phyloP scores from a whole-genome alignment of 495 filamentous ascomycete species.

The Xylaria venustula region DNA sequence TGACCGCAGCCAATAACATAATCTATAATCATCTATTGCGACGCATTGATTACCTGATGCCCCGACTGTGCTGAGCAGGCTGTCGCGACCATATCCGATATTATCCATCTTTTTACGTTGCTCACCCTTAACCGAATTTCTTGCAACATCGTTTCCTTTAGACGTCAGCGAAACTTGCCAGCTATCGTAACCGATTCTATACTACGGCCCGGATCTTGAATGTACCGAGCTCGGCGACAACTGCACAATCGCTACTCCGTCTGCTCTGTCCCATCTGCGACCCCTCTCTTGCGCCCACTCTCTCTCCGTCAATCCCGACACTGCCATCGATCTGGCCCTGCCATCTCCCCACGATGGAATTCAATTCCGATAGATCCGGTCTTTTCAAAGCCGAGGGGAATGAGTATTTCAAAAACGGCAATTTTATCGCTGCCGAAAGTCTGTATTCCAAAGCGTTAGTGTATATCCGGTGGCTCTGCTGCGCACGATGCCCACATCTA shows the following conservation, averaged over 20 bases:
- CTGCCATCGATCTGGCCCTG: neutral
- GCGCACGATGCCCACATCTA: neutral
- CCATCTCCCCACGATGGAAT: constrained; percentile 9
- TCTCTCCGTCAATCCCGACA: neutral
- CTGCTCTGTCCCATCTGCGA: neutral
- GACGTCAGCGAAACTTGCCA: too few relatives aligned
- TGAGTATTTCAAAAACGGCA: constrained; percentile 61
- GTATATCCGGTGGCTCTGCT: neutral
- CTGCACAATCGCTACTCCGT: neutral
- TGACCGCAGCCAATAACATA: too few relatives aligned
- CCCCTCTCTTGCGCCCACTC: neutral
- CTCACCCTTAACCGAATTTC: too few relatives aligned
- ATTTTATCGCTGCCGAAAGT: constrained; percentile 72
- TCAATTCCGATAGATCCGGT: constrained; percentile 25
- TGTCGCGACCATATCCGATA: too few relatives aligned
- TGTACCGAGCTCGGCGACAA: neutral
- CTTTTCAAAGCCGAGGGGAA: constrained; percentile 62
- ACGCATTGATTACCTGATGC: too few relatives aligned
- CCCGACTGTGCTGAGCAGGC: too few relatives aligned
- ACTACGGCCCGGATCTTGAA: neutral
- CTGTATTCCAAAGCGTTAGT: constrained; percentile 84
- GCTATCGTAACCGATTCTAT: too few relatives aligned
- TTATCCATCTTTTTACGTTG: too few relatives aligned
- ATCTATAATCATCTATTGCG: too few relatives aligned
- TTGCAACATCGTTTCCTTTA: too few relatives aligned